Percentiles rank a stretch among this genome's conserved stretches.
phyloP scores from a whole-genome alignment of 2,329 filamentous ascomycete species.

The Blumeria hordei region DNA sequence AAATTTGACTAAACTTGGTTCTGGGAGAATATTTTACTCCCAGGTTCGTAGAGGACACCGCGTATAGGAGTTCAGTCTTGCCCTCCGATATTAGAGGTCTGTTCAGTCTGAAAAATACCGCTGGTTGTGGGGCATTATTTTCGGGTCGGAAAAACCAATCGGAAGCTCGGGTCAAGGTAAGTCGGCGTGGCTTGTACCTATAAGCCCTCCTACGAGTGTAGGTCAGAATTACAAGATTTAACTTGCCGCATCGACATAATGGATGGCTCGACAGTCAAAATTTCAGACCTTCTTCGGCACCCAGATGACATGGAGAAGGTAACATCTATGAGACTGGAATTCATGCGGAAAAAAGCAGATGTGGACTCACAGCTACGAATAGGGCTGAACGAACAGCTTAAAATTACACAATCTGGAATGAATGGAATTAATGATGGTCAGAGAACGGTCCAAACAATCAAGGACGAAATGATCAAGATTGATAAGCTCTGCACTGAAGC shows the following conservation, averaged over 20 bases:
- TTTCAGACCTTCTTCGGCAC: constrained; percentile 80
- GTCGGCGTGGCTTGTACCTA: no score
- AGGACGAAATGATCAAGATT: constrained; percentile 97
- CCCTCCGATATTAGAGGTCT: no score
- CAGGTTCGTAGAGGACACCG: no score
- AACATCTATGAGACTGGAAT: constrained; percentile 66
- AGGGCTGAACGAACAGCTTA: constrained; percentile 75
- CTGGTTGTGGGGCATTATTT: no score
- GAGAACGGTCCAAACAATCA: constrained; percentile 75
- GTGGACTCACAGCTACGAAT: constrained; percentile 77
- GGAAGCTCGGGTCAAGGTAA: no score
- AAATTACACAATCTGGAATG: constrained; percentile 87
- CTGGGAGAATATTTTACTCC: no score
- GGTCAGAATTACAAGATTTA: no score
- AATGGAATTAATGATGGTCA: constrained; percentile 70
- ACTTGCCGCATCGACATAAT: constrained; percentile 5
- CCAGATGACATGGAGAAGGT: constrained; percentile 97
- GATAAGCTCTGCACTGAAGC: constrained; percentile 93
- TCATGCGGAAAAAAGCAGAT: constrained; percentile 76
- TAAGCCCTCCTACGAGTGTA: no score
- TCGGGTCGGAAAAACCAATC: no score
- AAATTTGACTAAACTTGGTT: no score
- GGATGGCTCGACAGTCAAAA: constrained; percentile 26
- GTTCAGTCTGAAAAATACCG: no score
- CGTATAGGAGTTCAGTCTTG: no score